Evolutionary conservation across 192 early-diverging fungal genomes (phyloP).

Genomic region (Globomyces pollinis-pini): DNA sequence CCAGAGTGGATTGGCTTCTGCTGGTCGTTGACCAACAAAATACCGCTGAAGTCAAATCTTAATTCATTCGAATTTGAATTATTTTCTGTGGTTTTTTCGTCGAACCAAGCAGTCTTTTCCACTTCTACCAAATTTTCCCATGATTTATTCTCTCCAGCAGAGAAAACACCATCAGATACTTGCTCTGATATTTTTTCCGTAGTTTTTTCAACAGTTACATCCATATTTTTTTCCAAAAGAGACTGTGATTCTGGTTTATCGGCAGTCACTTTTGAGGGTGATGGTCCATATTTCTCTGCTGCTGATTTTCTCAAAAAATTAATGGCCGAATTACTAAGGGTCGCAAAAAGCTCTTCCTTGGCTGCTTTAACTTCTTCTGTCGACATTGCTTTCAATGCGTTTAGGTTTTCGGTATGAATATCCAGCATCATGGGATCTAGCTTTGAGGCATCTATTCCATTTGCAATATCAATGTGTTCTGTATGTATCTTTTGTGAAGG

Average conservation of each 20-base stretch:
- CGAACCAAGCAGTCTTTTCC: not conserved
- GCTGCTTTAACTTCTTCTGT: slow-evolving; percentile 62
- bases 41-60: slow-evolving; percentile 77
- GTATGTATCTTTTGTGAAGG: too few species aligned
- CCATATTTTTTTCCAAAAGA: not conserved
- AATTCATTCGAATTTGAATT: slow-evolving; percentile 21
- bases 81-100: slow-evolving; percentile 12
- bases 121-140: slow-evolving; percentile 4
- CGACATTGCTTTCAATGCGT: slow-evolving; percentile 56
- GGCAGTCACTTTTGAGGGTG: not conserved
- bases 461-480: not conserved
- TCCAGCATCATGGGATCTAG: slow-evolving; percentile 28
- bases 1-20: slow-evolving; percentile 57
- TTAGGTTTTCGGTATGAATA: slow-evolving; percentile 46
- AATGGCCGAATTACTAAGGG: slow-evolving; percentile 57
- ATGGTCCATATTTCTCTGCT: slow-evolving; percentile 13
- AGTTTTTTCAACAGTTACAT: not conserved
- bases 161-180: not conserved
- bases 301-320: slow-evolving; percentile 46
- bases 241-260: not conserved
- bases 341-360: slow-evolving; percentile 53
- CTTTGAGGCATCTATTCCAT: not conserved
- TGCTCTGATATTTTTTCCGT: slow-evolving; percentile 12
- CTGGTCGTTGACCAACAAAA: slow-evolving; percentile 42
- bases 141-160: slow-evolving; percentile 8